Evolutionary conservation across 73 alveolate genomes (phyloP).

Genomic region (Paramecium sexaurelia): DNA sequence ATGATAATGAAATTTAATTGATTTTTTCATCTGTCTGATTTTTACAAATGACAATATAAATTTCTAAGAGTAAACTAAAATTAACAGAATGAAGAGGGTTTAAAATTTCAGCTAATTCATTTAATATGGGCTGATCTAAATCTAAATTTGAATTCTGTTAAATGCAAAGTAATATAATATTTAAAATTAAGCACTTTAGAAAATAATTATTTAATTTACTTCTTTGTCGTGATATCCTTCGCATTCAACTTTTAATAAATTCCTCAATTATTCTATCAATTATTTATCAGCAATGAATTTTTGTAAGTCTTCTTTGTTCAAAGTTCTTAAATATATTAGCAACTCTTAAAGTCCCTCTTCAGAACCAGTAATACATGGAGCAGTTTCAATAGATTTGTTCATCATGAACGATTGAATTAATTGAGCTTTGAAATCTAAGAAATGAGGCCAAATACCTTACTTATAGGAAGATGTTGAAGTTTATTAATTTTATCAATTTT

Average conservation of each 20-base stretch:
- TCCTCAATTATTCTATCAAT: background rate
- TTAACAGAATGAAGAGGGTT: slow-evolving; percentile 41
- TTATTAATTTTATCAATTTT: slow-evolving; percentile 11
- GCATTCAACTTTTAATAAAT: background rate
- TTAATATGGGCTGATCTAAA: background rate
- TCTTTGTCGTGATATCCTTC: slow-evolving; percentile 60
- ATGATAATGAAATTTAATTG: background rate
- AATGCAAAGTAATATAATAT: background rate
- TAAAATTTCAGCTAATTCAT: background rate
- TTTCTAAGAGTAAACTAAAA: slow-evolving; percentile 36
- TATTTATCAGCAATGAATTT: slow-evolving; percentile 18
- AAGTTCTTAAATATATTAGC: background rate
- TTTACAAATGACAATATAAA: background rate
- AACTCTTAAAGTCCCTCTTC: slow-evolving; percentile 47
- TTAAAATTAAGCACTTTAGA: slow-evolving; percentile 31
- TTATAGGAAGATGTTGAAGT: background rate
- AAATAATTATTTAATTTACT: background rate
- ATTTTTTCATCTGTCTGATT: slow-evolving; percentile 40
- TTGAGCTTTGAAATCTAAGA: background rate
- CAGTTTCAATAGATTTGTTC: background rate
- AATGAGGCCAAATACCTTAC: background rate
- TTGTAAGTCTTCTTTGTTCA: background rate
- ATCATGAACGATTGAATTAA: background rate
- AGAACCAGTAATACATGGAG: background rate
- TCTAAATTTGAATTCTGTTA: background rate